A percentile compares a stretch with the other conserved stretches of the same genome.
Evolutionary conservation across 805 yeast species (phyloP).

Genomic region (Naumovozyma castellii): DNA sequence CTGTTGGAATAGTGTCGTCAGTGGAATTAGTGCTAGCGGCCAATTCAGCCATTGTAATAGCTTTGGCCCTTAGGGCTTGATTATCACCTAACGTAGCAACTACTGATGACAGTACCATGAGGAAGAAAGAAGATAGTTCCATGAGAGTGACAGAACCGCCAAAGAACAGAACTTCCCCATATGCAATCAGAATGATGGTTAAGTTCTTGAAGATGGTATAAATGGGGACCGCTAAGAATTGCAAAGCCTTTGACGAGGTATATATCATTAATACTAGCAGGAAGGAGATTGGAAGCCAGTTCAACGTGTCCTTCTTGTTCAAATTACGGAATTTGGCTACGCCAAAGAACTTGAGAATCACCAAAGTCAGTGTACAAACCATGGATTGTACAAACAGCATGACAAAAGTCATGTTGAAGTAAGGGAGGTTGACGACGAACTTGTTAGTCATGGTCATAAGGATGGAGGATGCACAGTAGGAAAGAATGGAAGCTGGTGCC

Average conservation of each 20-base stretch:
- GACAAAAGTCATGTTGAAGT: slow-evolving; percentile 71
- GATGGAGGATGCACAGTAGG: slow-evolving; percentile 83
- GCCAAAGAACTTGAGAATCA: slow-evolving; percentile 56
- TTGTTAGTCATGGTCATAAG: slow-evolving; percentile 93
- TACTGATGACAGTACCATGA: slow-evolving; percentile 85
- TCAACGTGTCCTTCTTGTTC: slow-evolving; percentile 76
- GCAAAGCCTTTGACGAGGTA: slow-evolving; percentile 87
- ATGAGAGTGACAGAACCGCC: slow-evolving; percentile 81
- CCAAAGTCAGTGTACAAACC: slow-evolving; percentile 68
- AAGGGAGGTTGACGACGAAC: slow-evolving; percentile 62
- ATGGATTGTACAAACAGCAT: slow-evolving; percentile 76
- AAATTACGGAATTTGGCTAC: slow-evolving; percentile 75
- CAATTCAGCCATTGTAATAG: slow-evolving; percentile 24
- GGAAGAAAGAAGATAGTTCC: slow-evolving; percentile 65
- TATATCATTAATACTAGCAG: slow-evolving; percentile 86
- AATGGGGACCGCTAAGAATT: slow-evolving; percentile 80
- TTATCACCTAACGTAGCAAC: slow-evolving; percentile 81
- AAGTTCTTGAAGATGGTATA: slow-evolving; percentile 94
- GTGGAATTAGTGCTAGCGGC: slow-evolving; percentile 25
- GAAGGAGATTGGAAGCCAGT: slow-evolving; percentile 88
- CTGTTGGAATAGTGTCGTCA: slow-evolving; percentile 24
- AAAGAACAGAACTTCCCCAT: slow-evolving; percentile 95
- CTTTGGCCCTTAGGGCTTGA: slow-evolving; percentile 17
- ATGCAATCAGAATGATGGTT: slow-evolving; percentile 89
- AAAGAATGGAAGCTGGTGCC: slow-evolving; percentile 51